phyloP scores from a whole-genome alignment of 1,284 basidiomycete species.

The Cerrena zonata region DNA sequence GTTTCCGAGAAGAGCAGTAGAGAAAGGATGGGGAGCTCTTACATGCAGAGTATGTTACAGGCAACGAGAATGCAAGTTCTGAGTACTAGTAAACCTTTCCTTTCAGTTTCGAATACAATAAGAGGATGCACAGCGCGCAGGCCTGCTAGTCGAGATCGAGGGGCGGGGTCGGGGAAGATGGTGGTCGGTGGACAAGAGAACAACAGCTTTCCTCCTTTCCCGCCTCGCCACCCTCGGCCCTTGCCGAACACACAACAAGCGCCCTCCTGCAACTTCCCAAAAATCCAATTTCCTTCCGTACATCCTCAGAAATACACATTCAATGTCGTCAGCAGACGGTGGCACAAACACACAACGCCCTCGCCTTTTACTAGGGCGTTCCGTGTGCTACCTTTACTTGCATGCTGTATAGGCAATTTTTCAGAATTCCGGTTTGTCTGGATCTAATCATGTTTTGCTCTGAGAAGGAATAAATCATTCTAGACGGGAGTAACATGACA shows the following conservation, averaged over 20 bases:
- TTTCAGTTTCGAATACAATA: neutral
- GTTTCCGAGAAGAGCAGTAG: slow-evolving; percentile 9
- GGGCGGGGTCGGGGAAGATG: slow-evolving; percentile 4
- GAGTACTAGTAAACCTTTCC: slow-evolving; percentile 1
- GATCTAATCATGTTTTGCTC: no score
- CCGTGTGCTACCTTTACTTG: slow-evolving; percentile 41
- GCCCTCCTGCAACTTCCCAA: slow-evolving; percentile 28
- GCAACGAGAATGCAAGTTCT: neutral
- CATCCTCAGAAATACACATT: slow-evolving; percentile 4
- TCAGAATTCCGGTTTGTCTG: slow-evolving; percentile 13
- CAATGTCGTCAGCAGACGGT: neutral
- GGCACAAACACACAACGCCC: slow-evolving; percentile 47
- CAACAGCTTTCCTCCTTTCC: slow-evolving; percentile 1
- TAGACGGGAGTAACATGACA: no score
- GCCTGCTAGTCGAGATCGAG: slow-evolving; percentile 4
- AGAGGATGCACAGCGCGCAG: slow-evolving; percentile 2
- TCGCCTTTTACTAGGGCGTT: slow-evolving; percentile 64
- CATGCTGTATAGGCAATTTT: slow-evolving; percentile 46
- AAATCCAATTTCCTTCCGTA: slow-evolving; percentile 33
- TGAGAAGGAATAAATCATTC: no score
- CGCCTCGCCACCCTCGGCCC: slow-evolving; percentile 4
- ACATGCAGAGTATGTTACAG: slow-evolving; percentile 5
- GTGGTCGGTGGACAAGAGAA: slow-evolving; percentile 2
- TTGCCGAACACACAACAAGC: neutral
- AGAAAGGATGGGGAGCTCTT: neutral